phyloP scores from a whole-genome alignment of 148 eudicot species.

The Suaeda aralocaspica region DNA sequence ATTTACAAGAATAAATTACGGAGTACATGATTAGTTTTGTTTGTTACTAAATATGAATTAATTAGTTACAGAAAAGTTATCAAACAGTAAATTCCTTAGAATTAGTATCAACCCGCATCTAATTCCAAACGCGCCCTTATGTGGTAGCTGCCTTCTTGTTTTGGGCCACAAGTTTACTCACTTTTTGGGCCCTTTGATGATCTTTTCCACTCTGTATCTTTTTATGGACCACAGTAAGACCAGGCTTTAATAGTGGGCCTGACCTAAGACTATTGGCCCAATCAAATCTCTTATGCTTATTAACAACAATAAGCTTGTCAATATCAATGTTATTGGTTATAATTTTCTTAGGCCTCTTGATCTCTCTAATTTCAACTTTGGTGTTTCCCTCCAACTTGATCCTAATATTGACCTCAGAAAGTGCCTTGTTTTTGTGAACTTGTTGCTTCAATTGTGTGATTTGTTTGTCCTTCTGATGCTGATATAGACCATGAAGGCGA shows the following conservation, averaged over 20 bases:
- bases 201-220: slow-evolving; percentile 11
- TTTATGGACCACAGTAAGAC: slow-evolving; percentile 9
- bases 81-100: too few species aligned
- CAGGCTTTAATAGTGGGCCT: slow-evolving; percentile 13
- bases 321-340: neutral
- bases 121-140: neutral
- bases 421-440: neutral
- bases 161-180: neutral
- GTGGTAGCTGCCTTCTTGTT: neutral
- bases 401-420: slow-evolving; percentile 48
- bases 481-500: slow-evolving; percentile 52
- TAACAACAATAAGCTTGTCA: neutral
- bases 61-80: too few species aligned
- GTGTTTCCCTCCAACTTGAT: slow-evolving; percentile 59
- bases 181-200: neutral
- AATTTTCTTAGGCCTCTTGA: slow-evolving; percentile 19
- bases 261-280: slow-evolving; percentile 56
- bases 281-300: slow-evolving; percentile 28
- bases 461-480: slow-evolving; percentile 37
- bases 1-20: too few species aligned
- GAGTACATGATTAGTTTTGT: too few species aligned
- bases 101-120: neutral
- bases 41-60: too few species aligned
- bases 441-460: neutral
- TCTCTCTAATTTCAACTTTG: slow-evolving; percentile 55